These are phyloP conservation scores for Exsudoporus frostii DNA, from an alignment of 768 basidiomycete species.

Conservation along the genomic window DNA sequence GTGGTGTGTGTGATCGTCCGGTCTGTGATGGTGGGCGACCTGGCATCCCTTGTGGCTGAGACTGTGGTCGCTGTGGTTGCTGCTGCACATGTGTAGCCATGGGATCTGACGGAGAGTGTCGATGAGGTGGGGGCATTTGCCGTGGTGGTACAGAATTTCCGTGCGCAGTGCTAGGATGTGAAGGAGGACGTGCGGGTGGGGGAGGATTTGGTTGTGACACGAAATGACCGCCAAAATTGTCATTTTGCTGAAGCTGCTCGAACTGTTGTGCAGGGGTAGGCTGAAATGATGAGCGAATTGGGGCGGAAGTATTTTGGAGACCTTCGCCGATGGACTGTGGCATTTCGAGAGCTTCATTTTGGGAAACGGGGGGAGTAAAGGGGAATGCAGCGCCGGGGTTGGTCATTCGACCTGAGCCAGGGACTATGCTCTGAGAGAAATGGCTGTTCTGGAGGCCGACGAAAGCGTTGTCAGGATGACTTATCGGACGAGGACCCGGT, in stretches of 20 bases:
- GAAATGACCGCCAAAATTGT: conserved; percentile 34
- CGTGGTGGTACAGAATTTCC: conserved; percentile 32
- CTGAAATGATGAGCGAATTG: conserved; percentile 41
- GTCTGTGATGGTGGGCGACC: conserved; percentile 51
- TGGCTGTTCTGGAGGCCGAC: conserved; percentile 40
- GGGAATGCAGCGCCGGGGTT: conserved; percentile 35
- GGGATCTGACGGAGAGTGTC: conserved; percentile 49
- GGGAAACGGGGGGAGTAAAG: conserved; percentile 49
- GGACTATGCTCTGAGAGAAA: conserved; percentile 32
- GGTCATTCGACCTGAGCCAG: conserved; percentile 36
- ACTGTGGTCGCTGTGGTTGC: conserved; percentile 53
- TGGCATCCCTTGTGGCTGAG: conserved; percentile 52
- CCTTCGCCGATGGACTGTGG: conserved; percentile 40
- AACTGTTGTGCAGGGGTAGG: conserved; percentile 64
- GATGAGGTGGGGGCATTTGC: conserved; percentile 36
- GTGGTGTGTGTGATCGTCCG: conserved; percentile 48
- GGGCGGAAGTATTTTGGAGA: conserved; percentile 37
- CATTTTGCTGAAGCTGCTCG: conserved; percentile 49
- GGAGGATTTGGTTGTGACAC: conserved; percentile 38
- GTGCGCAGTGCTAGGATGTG: conserved; percentile 36
- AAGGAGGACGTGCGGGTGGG: conserved; percentile 43
- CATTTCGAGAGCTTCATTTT: conserved; percentile 46
- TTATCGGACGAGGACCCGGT: conserved; percentile 37
- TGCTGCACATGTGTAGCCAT: conserved; percentile 37
- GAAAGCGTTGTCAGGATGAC: conserved; percentile 45